Evolutionary conservation across 495 filamentous ascomycete genomes (phyloP).

Genomic region (Bathelium albidoporum): DNA sequence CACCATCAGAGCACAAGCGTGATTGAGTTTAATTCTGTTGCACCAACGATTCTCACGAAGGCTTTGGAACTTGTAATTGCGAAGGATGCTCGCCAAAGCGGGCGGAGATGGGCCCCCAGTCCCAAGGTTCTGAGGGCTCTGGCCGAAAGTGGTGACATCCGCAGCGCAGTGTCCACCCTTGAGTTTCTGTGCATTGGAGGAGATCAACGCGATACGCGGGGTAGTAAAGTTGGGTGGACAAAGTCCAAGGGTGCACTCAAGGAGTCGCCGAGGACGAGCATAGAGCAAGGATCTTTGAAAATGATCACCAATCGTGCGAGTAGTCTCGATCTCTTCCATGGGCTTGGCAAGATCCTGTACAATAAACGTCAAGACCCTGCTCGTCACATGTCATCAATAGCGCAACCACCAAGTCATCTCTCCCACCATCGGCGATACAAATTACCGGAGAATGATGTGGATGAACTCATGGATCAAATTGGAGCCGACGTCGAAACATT

Average conservation of each 20-base stretch:
- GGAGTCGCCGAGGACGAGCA: conserved; percentile 49
- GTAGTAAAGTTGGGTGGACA: conserved; percentile 51
- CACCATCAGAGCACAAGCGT: conserved; percentile 62
- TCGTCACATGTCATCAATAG: conserved; percentile 13
- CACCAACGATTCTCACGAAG: conserved; percentile 74
- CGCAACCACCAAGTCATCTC: conserved; percentile 53
- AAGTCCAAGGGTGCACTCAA: conserved; percentile 51
- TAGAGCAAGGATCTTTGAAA: conserved; percentile 61
- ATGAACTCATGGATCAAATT: conserved; percentile 73
- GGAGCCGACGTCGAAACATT: conserved; percentile 86
- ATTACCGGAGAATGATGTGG: conserved; percentile 57
- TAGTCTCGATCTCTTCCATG: conserved; percentile 87
- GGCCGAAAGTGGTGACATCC: conserved; percentile 77
- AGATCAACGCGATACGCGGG: conserved; percentile 54
- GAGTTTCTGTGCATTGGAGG: conserved; percentile 81
- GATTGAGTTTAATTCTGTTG: conserved; percentile 88
- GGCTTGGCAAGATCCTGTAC: conserved; percentile 87
- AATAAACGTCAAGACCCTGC: conserved; percentile 61
- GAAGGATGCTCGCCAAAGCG: conserved; percentile 67
- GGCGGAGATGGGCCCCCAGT: conserved; percentile 55
- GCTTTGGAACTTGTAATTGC: conserved; percentile 67
- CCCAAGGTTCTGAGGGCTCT: conserved; percentile 62
- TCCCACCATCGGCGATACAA: conserved; percentile 51
- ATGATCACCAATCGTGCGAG: conserved; percentile 75
- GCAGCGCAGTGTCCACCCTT: conserved; percentile 78